phyloP scores from a whole-genome alignment of 805 yeast species.

The Candida parachauliodes region DNA sequence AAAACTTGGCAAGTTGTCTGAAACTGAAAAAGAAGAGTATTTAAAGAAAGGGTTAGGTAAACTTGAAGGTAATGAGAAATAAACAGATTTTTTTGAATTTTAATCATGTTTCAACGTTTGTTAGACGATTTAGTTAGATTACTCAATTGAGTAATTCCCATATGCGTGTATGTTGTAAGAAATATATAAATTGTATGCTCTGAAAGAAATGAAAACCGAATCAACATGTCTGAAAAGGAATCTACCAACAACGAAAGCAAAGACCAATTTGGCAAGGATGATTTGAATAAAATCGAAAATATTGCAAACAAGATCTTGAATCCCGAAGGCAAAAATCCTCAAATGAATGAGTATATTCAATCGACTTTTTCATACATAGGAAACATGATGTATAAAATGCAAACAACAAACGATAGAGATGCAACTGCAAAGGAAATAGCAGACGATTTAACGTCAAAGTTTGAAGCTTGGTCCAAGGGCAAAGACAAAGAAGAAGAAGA shows the following conservation, averaged over 20 bases:
- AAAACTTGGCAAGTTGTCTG: conserved; percentile 8
- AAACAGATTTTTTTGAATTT: not conserved
- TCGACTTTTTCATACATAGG: conserved; percentile 25
- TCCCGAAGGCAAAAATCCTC: conserved; percentile 26
- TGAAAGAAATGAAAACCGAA: too few species aligned
- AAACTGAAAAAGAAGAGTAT: conserved; percentile 8
- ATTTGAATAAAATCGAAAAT: conserved; percentile 5
- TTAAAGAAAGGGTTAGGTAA: conserved; percentile 12
- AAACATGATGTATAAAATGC: conserved; percentile 24
- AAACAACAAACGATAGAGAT: conserved; percentile 29
- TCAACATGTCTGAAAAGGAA: not conserved
- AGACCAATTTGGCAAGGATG: not conserved
- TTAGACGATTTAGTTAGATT: too few species aligned
- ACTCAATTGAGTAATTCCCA: not conserved
- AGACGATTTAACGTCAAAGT: conserved; percentile 25
- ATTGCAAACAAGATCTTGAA: conserved; percentile 17
- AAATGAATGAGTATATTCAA: conserved; percentile 24
- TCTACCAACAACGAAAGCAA: not conserved
- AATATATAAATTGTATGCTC: too few species aligned
- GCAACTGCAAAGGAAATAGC: conserved; percentile 33
- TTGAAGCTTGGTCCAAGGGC: conserved; percentile 26
- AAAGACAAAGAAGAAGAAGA: conserved; percentile 10
- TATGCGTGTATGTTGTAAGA: not conserved
- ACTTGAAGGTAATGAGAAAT: conserved; percentile 9
- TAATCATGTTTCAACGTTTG: not conserved